These are phyloP conservation scores for Paecilomyces sp. DNA, from an alignment of 2,329 filamentous ascomycete species.

Conservation along the genomic window DNA sequence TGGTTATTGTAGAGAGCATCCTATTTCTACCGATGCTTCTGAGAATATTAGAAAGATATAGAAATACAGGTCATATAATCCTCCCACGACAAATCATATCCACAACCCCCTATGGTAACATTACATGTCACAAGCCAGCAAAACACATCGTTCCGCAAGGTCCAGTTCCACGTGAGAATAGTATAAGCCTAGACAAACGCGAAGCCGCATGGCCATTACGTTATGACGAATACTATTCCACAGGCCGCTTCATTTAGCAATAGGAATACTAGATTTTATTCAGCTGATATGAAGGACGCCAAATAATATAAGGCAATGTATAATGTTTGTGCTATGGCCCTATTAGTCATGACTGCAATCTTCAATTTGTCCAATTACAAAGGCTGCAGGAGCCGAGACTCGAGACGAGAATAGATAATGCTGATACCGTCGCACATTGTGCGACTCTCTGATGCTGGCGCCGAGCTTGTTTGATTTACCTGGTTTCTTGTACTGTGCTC, in stretches of 20 bases:
- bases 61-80: neutral
- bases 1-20: too few relatives aligned
- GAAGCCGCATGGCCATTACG: neutral
- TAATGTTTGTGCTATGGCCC: neutral
- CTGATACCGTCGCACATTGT: neutral
- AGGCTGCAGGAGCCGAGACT: neutral
- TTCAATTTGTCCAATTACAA: neutral
- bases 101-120: neutral
- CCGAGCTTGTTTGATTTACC: neutral
- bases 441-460: neutral
- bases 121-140: neutral
- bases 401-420: neutral
- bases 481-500: too few relatives aligned
- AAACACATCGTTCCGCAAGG: neutral
- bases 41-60: conserved; percentile 60
- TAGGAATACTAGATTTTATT: neutral
- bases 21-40: conserved; percentile 79
- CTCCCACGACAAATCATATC: neutral
- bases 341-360: neutral
- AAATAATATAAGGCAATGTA: neutral
- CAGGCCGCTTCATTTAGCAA: neutral
- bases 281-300: neutral
- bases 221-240: neutral
- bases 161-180: neutral
- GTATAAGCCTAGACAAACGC: neutral